Base-by-base conservation (phyloP, 371 early-diverging fungal species). In the Nosema muscidifuracis region DNA sequence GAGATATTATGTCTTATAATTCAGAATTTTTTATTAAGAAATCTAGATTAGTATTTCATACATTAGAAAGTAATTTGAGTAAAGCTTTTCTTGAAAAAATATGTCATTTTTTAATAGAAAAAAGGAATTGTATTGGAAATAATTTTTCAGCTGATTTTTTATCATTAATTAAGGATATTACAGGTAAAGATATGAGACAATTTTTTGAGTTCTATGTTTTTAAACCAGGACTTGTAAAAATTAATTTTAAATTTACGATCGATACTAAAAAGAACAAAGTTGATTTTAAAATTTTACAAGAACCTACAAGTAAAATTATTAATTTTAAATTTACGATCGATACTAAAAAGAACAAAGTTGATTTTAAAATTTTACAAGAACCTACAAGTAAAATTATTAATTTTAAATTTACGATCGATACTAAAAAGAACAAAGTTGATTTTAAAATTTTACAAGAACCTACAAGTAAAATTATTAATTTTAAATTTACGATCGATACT, bases 1-100 rank as follows among this genome's bases (percentile, higher is more conserved):
- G 82, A 43, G 69, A 24, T 13, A 66, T 67, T 36, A 34, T 47
- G 38, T 64, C 77, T 33, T 67, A 71, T 43, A 58, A 57, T 12
- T 31, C 47, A 10, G 43, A 38, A 13, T 84, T 84, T 65, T 82
- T 81, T 57, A 72, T 43, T 34, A 75, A 61, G 26, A 84, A 84
- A 53, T 24, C 78, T 10, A 74, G 69, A 36, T 38, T 78, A 16
- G 63, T 84, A 38, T 75, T 84, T 44, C 80, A 78, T 44, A 56
- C 74, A 18, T 43, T 84, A n/a, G 81, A 84, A 57, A 71, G 71
- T 51, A 81, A 82, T 60, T 63, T 80, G 6, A 79, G 79, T 16
- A 55, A 53, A 51, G 84, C 84, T 7, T 84, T 84, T 73, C 66
- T 84, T 64, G 78, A 84, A 69, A 84, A 82, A 60, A 84, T 84